A percentile compares a stretch with the other conserved stretches of the same genome.
phyloP scores from a whole-genome alignment of 2,329 filamentous ascomycete species.

The Berkeleyomyces rouxiae region DNA sequence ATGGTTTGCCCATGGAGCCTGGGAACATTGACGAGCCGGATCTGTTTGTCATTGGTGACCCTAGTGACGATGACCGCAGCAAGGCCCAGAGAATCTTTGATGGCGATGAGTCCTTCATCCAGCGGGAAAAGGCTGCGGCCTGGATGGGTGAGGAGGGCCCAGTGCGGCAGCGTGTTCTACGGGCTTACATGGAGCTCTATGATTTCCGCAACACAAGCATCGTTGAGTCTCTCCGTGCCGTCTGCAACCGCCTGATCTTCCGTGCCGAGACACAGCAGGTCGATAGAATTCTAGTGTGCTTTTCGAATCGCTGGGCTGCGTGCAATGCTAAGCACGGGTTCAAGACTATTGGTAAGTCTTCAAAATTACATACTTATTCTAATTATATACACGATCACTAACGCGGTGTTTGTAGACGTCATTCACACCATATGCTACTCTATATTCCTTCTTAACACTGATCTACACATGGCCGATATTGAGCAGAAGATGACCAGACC shows the following conservation, averaged over 20 bases:
- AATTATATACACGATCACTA: conserved; percentile 17
- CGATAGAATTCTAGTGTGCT: conserved; percentile 79
- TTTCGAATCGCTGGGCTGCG: conserved; percentile 79
- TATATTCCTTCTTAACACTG: conserved; percentile 85
- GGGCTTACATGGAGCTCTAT: conserved; percentile 83
- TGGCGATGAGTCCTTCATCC: conserved; percentile 65
- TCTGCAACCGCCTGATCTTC: conserved; percentile 68
- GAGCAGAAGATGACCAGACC: conserved; percentile 89
- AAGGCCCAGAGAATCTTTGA: conserved; percentile 73
- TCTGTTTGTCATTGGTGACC: conserved; percentile 36
- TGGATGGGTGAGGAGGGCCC: conserved; percentile 69
- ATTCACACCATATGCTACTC: conserved; percentile 97
- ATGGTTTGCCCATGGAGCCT: conserved; percentile 19
- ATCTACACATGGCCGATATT: conserved; percentile 87
- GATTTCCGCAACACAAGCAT: conserved; percentile 74
- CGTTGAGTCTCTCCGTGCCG: conserved; percentile 55
- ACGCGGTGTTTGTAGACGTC: conserved; percentile 44
- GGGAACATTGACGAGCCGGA: conserved; percentile 41
- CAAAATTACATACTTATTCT: neutral
- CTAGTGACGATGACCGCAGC: conserved; percentile 52
- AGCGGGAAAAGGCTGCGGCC: conserved; percentile 63
- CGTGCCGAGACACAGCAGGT: conserved; percentile 93
- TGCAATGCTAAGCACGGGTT: conserved; percentile 91
- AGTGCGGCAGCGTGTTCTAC: conserved; percentile 39
- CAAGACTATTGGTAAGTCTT: conserved; percentile 57